Percentiles rank a stretch among this genome's conserved stretches.
phyloP scores from a whole-genome alignment of 1,284 basidiomycete genomes.

The Irpex lacteus region DNA sequence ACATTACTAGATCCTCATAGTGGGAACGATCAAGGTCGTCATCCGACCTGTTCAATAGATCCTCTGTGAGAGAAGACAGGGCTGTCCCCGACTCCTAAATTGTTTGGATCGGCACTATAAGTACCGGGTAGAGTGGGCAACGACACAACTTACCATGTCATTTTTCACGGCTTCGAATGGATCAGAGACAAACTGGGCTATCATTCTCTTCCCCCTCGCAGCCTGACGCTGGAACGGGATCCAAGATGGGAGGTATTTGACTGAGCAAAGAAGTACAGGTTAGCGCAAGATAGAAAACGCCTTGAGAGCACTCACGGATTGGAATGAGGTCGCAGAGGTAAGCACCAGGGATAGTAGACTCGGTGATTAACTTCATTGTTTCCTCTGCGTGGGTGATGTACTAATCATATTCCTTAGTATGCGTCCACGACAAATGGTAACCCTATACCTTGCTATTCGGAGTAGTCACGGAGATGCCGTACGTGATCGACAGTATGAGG shows the following conservation, averaged over 20 bases:
- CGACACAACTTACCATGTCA: too few species aligned
- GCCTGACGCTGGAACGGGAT: conserved; percentile 20
- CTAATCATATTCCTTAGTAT: too few species aligned
- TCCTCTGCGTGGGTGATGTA: too few species aligned
- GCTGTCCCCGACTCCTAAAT: too few species aligned
- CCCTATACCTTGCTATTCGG: too few species aligned
- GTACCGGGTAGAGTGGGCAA: too few species aligned
- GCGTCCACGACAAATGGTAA: too few species aligned
- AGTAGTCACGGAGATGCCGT: too few species aligned
- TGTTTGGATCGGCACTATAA: too few species aligned
- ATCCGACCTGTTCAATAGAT: conserved; percentile 9
- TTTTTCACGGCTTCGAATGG: background rate
- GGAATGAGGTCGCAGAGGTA: background rate
- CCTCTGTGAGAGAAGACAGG: background rate
- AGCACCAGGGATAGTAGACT: background rate
- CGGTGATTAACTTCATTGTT: too few species aligned
- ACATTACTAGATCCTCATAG: conserved; percentile 22
- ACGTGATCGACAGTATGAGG: too few species aligned
- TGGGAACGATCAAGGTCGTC: conserved; percentile 18
- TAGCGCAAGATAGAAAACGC: background rate
- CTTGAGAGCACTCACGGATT: background rate
- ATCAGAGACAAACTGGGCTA: conserved; percentile 23
- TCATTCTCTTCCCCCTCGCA: conserved; percentile 20
- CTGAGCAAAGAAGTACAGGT: conserved; percentile 14
- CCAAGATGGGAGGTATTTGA: conserved; percentile 31